Base-by-base conservation (phyloP, 2,329 filamentous ascomycete species). In the Cercospora beticola region DNA sequence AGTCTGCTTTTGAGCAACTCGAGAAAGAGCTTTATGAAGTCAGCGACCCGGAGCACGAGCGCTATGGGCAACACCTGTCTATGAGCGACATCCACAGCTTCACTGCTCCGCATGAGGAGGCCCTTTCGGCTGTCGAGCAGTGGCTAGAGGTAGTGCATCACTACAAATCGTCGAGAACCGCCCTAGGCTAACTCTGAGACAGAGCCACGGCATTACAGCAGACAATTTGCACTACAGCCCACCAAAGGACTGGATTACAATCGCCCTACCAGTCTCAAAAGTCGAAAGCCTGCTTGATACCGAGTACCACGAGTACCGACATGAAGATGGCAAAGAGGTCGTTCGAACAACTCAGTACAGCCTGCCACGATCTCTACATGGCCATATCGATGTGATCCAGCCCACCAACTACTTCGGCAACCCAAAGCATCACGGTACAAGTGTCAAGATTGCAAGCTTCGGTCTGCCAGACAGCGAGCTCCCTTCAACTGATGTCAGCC, bases 281-380 rank as follows among this genome's bases (percentile, higher is more conserved):
- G 65, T 88, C 5, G 84, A 88, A 66, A 75, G 78, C 16, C 82
- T 91, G 75, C 79, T 90, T 71, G 82, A 84, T 69, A 86, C 89
- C 2, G 80, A 82, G 9, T 90, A 90, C 76, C 82, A 82, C 68
- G 83, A 84, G 70, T 90, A 87, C 56, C 65, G 67, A n/a, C 62
- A 73, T 71, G 73, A 79, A 8, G 77, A 86, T 71, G 74, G 79
- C 14, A 78, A 78, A 23, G 76, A 81, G 46, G 84, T 82, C 72
- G 82, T 90, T 49, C 84, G 89, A 52, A 84, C 86, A 5, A 78
- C 86, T 14, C 80, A 83, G 60, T 92, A 91, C 78, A 90, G 87
- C 0, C 83, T 92, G 1, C 90, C 89, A 0, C 81, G 81, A 60
- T 78, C 82, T 0, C 78, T 91, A 6, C 82, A 84, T 63, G 74